phyloP scores from a whole-genome alignment of 1,284 basidiomycete species.

The Microstroma glucosiphilum region DNA sequence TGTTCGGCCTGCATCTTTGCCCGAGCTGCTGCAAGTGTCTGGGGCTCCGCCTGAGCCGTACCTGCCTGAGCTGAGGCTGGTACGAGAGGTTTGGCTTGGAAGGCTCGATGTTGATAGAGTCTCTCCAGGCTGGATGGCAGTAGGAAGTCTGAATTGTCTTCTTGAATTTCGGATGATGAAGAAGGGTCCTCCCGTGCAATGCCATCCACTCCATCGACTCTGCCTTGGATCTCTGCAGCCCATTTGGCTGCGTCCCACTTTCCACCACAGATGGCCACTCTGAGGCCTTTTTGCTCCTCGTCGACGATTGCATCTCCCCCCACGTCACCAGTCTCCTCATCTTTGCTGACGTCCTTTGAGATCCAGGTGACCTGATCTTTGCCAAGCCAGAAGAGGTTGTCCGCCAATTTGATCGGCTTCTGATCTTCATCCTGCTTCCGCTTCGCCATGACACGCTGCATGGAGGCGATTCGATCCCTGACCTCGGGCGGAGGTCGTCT shows the following conservation, averaged over 20 bases:
- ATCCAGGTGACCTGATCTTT: constrained; percentile 23
- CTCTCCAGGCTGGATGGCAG: not conserved
- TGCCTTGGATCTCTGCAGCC: constrained; percentile 5
- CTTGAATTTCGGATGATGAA: not conserved
- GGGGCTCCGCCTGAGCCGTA: not conserved
- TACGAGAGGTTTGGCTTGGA: not conserved
- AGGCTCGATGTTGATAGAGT: not conserved
- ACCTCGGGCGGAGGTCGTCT: not conserved
- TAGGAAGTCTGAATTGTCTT: not conserved
- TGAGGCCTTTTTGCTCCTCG: constrained; percentile 8
- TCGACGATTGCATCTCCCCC: not conserved
- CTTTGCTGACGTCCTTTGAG: not conserved
- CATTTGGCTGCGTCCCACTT: constrained; percentile 11
- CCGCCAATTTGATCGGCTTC: constrained; percentile 12
- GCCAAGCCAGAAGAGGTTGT: constrained; percentile 33
- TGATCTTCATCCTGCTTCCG: not conserved
- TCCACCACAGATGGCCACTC: constrained; percentile 12
- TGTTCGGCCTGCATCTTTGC: constrained; percentile 13
- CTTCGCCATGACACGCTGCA: not conserved
- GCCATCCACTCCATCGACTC: not conserved
- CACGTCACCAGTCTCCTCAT: not conserved
- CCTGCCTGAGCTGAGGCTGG: not conserved
- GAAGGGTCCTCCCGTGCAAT: not conserved
- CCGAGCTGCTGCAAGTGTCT: constrained; percentile 15
- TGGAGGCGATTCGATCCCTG: not conserved